Evolutionary conservation across 1,139 yeast species (phyloP).

Genomic region (Scheffersomyces lignicola): DNA sequence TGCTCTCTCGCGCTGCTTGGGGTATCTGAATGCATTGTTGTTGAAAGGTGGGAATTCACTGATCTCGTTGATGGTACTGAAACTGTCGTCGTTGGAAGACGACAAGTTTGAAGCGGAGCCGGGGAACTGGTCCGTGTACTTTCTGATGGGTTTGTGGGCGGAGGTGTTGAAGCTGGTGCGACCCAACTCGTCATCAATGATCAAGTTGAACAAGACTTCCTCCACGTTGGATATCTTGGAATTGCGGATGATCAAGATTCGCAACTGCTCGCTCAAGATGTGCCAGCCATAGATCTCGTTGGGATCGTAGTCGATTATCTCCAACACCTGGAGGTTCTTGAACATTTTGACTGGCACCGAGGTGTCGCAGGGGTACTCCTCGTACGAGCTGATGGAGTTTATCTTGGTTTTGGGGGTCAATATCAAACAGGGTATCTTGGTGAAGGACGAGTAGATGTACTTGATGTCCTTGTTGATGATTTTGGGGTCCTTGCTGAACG

Average conservation of each 20-base stretch:
- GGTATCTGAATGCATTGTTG: conserved; percentile 23
- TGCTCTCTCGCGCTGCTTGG: conserved; percentile 26
- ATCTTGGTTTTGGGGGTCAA: conserved; percentile 60
- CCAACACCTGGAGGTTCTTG: conserved; percentile 62
- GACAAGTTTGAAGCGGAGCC: conserved; percentile 8
- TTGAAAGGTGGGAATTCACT: conserved; percentile 9
- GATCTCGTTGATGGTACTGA: conserved; percentile 11
- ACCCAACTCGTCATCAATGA: conserved; percentile 55
- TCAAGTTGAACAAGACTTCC: conserved; percentile 51
- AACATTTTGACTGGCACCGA: conserved; percentile 62
- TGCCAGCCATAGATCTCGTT: conserved; percentile 71
- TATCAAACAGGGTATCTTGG: conserved; percentile 64
- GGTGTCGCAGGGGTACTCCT: conserved; percentile 72
- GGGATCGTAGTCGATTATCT: conserved; percentile 59
- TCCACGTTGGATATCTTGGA: conserved; percentile 51
- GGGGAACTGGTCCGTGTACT: conserved; percentile 10
- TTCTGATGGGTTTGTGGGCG: conserved; percentile 13
- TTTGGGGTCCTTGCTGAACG: conserved; percentile 43
- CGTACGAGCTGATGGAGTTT: conserved; percentile 57
- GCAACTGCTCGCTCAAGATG: conserved; percentile 51
- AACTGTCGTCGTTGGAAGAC: conserved; percentile 11
- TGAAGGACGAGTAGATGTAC: conserved; percentile 63
- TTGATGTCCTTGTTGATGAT: conserved; percentile 49
- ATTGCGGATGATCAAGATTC: conserved; percentile 55
- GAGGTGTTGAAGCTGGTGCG: conserved; percentile 38